Percentiles rank a stretch among this genome's conserved stretches.
These are phyloP conservation scores for Cucurbita maxima DNA, from an alignment of 306 rosid species.

Conservation along the genomic window DNA sequence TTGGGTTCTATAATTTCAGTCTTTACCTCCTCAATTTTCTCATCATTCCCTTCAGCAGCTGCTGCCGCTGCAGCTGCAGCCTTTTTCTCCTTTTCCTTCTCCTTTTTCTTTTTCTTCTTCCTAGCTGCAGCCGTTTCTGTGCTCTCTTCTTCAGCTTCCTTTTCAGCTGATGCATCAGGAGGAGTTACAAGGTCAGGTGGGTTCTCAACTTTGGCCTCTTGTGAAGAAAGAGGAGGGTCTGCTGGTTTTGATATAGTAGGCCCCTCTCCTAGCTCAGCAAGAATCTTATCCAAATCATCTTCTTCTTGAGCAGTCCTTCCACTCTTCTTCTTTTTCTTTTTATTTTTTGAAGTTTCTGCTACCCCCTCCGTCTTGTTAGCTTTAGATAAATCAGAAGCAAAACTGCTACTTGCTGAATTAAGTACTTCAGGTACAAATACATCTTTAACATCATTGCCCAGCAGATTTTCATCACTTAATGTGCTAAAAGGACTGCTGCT, in stretches of 20 bases:
- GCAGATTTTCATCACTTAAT: conserved; percentile 24
- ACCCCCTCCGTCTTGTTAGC: conserved; percentile 39
- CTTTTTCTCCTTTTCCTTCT: conserved; percentile 65
- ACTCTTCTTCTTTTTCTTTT: conserved; percentile 87
- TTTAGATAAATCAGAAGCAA: conserved; percentile 18
- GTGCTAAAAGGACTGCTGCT: conserved; percentile 20
- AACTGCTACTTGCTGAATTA: conserved; percentile 17
- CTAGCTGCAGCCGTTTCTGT: conserved; percentile 85
- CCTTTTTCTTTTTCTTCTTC: conserved; percentile 93
- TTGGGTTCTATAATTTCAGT: conserved; percentile 37
- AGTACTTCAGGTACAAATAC: conserved; percentile 27
- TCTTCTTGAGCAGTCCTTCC: conserved; percentile 96
- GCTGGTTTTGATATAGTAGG: conserved; percentile 28
- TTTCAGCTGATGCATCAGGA: conserved; percentile 32
- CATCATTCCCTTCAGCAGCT: conserved; percentile 29
- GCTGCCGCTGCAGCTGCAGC: conserved; percentile 47
- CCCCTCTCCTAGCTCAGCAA: conserved; percentile 81
- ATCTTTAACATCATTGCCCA: conserved; percentile 24
- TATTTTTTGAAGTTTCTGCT: conserved; percentile 52
- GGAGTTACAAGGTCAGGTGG: conserved; percentile 30
- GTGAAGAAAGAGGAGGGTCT: conserved; percentile 24
- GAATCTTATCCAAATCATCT: conserved; percentile 87
- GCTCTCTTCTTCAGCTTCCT: conserved; percentile 68
- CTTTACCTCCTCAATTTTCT: conserved; percentile 28
- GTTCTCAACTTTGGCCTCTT: conserved; percentile 43